Base-by-base conservation (phyloP, 208 protist genomes). In the Wallacemonas sp. region DNA sequence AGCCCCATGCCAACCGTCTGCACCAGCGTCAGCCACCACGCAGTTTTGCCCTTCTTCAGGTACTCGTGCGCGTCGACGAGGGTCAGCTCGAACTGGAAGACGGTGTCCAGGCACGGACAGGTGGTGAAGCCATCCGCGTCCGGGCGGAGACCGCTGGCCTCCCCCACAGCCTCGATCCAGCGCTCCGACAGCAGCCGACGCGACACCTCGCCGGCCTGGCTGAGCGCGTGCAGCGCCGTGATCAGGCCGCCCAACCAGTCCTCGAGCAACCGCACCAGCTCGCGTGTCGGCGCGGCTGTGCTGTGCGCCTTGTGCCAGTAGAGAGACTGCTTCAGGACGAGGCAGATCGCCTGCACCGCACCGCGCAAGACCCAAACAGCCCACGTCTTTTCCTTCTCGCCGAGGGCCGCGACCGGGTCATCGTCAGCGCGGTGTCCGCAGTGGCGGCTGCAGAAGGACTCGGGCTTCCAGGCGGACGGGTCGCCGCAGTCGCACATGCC, bases 401-500 rank as follows among this genome's bases (percentile, higher is more conserved):
- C 41, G 10, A 79, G 39, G 36, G 61, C 52, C 26, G 52, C 48
- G 11, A 48, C 57, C 10, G 74, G 74, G 55, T 86, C 77, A 22
- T 73, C 76, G 18, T 54, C 57, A 3, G 45, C 65, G 23, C 32
- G 3, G 57, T 77, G 67, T 2, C 84, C 82, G 23, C 77, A 70
- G 64, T 94, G 84, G 0, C 65, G 64, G 2, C 49, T 75, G 65
- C 86, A 93, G 67, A 97, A 92, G 3, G 81, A 80, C 39, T 77
- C 67, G 26, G 65, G 20, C 52, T 86, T 82, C 89, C 89, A 92
- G 22, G 91, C 87, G 46, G 70, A 82, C n/a, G 86, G 79, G 72
- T 98, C 95, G 39, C 95, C 95, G 81, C 95, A 98, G 84, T 98
- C 95, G 70, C 95, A 98, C 71, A 96, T 93, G 63, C 92, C 93